A percentile compares a stretch with the other conserved stretches of the same genome.
These are phyloP conservation scores for Kwoniella shivajii DNA, from an alignment of 1,284 basidiomycete species.

Conservation along the genomic window DNA sequence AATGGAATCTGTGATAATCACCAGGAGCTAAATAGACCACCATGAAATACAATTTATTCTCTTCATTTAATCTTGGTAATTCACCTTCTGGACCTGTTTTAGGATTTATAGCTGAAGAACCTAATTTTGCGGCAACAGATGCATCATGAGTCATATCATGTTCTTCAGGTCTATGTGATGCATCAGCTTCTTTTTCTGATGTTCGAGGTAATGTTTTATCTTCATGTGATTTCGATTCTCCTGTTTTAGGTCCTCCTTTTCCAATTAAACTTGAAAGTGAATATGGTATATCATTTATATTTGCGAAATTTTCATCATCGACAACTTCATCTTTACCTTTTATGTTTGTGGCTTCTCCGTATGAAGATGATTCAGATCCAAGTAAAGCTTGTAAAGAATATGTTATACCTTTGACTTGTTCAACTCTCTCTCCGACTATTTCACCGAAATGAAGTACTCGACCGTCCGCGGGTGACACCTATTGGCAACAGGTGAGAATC, in stretches of 20 bases:
- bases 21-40: conserved; percentile 98
- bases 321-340: conserved; percentile 23
- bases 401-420: conserved; percentile 97
- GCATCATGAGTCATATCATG: conserved; percentile 64
- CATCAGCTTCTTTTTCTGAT: conserved; percentile 39
- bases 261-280: conserved; percentile 77
- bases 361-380: conserved; percentile 59
- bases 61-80: conserved; percentile 52
- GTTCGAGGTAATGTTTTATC: conserved; percentile 19
- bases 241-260: conserved; percentile 9
- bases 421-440: conserved; percentile 77
- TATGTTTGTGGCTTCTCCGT: conserved; percentile 26
- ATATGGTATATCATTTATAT: conserved; percentile 97
- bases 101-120: conserved; percentile 58
- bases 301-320: conserved; percentile 82
- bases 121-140: conserved; percentile 54
- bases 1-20: conserved; percentile 98
- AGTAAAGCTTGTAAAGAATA: conserved; percentile 93
- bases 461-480: conserved; percentile 94
- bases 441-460: conserved; percentile 89
- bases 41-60: conserved; percentile 84
- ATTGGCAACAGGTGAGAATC: not conserved
- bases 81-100: conserved; percentile 58
- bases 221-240: conserved; percentile 14
- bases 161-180: conserved; percentile 39